phyloP scores from a whole-genome alignment of 2,329 filamentous ascomycete genomes.

The Hymenotorrendiella dingleyae region DNA sequence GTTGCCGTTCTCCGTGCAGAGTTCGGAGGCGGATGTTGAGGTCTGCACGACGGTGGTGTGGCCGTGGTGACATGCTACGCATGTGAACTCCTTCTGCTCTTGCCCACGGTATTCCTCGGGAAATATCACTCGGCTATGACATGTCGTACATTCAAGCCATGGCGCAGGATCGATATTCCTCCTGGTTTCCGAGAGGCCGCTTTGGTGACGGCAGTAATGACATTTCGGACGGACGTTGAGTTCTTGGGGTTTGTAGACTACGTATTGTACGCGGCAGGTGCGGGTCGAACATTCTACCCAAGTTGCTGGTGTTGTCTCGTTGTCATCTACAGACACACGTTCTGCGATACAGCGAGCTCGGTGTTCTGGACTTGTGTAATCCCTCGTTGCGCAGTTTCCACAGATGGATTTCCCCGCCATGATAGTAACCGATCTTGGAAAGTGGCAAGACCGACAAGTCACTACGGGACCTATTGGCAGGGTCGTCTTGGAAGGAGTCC shows the following conservation, averaged over 20 bases:
- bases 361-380: slow-evolving; percentile 4
- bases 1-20: slow-evolving; percentile 9
- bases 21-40: slow-evolving; percentile 9
- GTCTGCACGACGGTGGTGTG: slow-evolving; percentile 12
- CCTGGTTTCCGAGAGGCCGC: slow-evolving; percentile 3
- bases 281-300: slow-evolving; percentile 18
- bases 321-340: slow-evolving; percentile 12
- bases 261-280: slow-evolving; percentile 18
- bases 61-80: slow-evolving; percentile 11
- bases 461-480: slow-evolving; percentile 13
- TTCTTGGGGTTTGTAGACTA: slow-evolving; percentile 11
- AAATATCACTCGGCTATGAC: slow-evolving; percentile 15
- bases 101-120: slow-evolving; percentile 9
- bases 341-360: slow-evolving; percentile 2
- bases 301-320: slow-evolving; percentile 6
- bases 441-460: slow-evolving; percentile 13
- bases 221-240: slow-evolving; percentile 19
- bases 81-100: slow-evolving; percentile 11
- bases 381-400: slow-evolving; percentile 11
- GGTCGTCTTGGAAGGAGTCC: slow-evolving; percentile 16
- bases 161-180: background rate
- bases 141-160: slow-evolving; percentile 12
- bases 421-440: slow-evolving; percentile 17
- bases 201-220: slow-evolving; percentile 14
- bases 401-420: slow-evolving; percentile 16